Conservation (phyloP, 1,139 yeast genomes). For the Blastobotrys persicus region DNA sequence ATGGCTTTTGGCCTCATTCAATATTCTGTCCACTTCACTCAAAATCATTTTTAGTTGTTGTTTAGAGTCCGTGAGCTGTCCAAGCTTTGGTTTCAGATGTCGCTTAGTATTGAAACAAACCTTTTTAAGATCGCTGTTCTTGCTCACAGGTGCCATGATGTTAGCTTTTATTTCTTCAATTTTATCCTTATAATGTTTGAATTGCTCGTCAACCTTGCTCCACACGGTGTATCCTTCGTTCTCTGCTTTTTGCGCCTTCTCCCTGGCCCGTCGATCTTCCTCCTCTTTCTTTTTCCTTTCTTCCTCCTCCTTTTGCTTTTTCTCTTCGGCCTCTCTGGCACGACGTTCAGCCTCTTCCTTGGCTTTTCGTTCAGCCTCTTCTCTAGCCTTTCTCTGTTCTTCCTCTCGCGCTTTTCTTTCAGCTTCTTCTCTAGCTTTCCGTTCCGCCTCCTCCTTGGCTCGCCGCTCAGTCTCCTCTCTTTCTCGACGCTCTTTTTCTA, state of each 20-base stretch:
- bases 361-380: slow-evolving; percentile 22
- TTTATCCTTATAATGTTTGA: slow-evolving; percentile 51
- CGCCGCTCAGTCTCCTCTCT: slow-evolving; percentile 15
- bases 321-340: slow-evolving; percentile 18
- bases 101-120: slow-evolving; percentile 50
- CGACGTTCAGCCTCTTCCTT: slow-evolving; percentile 19
- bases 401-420: slow-evolving; percentile 22
- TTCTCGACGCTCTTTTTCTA: slow-evolving; percentile 15
- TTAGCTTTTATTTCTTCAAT: slow-evolving; percentile 59
- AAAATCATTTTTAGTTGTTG: slow-evolving; percentile 54
- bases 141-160: slow-evolving; percentile 39
- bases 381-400: slow-evolving; percentile 24
- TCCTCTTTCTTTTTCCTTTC: slow-evolving; percentile 15
- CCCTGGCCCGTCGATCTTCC: slow-evolving; percentile 23
- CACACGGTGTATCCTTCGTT: slow-evolving; percentile 40
- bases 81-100: slow-evolving; percentile 81
- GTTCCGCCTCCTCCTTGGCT: slow-evolving; percentile 20
- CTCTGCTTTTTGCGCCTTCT: slow-evolving; percentile 18
- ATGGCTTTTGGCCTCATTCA: slow-evolving; percentile 45
- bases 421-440: slow-evolving; percentile 24
- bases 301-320: slow-evolving; percentile 15
- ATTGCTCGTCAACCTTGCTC: slow-evolving; percentile 45
- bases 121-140: slow-evolving; percentile 42
- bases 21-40: slow-evolving; percentile 48
- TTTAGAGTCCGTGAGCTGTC: slow-evolving; percentile 77